Conservation (phyloP, 495 filamentous ascomycete genomes). For the Clohesyomyces aquaticus region DNA sequence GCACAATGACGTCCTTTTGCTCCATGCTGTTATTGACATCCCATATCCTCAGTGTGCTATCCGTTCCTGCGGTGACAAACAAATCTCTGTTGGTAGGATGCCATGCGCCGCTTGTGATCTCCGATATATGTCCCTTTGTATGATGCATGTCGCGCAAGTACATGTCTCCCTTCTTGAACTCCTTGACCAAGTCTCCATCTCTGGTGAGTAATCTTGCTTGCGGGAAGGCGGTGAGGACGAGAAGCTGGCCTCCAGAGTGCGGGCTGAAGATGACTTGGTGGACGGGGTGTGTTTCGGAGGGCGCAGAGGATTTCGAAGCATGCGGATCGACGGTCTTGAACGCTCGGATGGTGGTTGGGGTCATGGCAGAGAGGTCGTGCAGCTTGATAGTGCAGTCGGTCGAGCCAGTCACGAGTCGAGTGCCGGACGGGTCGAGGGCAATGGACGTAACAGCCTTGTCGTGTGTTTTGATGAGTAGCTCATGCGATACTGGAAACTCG, state of each 20-base stretch:
- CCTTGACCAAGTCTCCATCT: constrained; percentile 80
- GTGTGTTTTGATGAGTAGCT: constrained; percentile 88
- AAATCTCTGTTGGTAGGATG: constrained; percentile 79
- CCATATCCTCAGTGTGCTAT: constrained; percentile 95
- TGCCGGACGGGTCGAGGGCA: constrained; percentile 81
- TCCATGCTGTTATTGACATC: constrained; percentile 83
- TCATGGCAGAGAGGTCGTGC: constrained; percentile 95
- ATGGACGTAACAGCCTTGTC: constrained; percentile 83
- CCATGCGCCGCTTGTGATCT: constrained; percentile 86
- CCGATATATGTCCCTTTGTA: constrained; percentile 93
- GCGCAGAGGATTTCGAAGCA: constrained; percentile 69
- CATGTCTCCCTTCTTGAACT: constrained; percentile 97
- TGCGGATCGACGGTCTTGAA: constrained; percentile 93
- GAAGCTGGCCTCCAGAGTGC: constrained; percentile 74
- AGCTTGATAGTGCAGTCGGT: constrained; percentile 90
- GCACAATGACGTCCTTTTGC: constrained; percentile 91
- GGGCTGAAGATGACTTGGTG: constrained; percentile 87
- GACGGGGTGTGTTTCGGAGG: constrained; percentile 82
- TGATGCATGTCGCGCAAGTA: constrained; percentile 95
- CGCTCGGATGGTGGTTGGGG: constrained; percentile 85
- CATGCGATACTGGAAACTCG: constrained; percentile 91
- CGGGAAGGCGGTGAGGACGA: constrained; percentile 82
- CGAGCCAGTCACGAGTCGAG: constrained; percentile 82
- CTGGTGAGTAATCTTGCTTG: constrained; percentile 88
- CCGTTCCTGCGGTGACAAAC: constrained; percentile 86